Evolutionary conservation across 306 rosid species (phyloP), one percentile per base, ranked within the genome.

Genomic region (Cicer yamashitae): DNA sequence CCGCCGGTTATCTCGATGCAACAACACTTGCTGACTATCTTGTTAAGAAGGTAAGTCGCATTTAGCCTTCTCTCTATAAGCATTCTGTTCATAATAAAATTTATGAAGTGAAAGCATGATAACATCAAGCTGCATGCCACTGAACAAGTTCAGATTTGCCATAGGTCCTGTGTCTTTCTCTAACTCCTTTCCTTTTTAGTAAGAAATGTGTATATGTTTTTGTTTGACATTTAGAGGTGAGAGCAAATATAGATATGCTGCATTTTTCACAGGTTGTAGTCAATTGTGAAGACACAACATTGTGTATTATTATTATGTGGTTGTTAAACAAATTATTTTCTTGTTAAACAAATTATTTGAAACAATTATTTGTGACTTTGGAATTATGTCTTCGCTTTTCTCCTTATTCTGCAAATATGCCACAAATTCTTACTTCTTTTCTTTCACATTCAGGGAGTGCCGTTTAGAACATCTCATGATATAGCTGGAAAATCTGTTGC

Each of bases 1-100:
- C 99, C 71, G 97, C 99, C 12, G 97, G 97, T 73, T 87, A 85
- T 92, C 99, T 94, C 30, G 99, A 94, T 80, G 99, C 99, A 83
- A 94, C 99, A 9, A 94, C 97, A 9, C 97, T 94, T n/a, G 96
- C 99, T 10, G 99, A 94, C 82, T 94, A 94, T 80, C 99, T 94
- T 45, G 97, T 94, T 79, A 90, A 87, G 6, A 94, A 92, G 99
- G 99, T 85, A 69, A 85, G 85, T 43, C 44, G 10, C 40, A 10
- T 82, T 8, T 77, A 7, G 48, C 76, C 54, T 69, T 37, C 73
- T 56, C 34, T 78, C 39, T 46, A 13, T 59, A 66, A 48, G 56
- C 59, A 47, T 57, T 71, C 64, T 6, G 63, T 65, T 69, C 50
- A 70, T 54, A 12, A 61, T 79, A 48, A 63, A 54, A 13, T 14